phyloP scores from a whole-genome alignment of 257 asterid genomes.

The Ilex asprella region DNA sequence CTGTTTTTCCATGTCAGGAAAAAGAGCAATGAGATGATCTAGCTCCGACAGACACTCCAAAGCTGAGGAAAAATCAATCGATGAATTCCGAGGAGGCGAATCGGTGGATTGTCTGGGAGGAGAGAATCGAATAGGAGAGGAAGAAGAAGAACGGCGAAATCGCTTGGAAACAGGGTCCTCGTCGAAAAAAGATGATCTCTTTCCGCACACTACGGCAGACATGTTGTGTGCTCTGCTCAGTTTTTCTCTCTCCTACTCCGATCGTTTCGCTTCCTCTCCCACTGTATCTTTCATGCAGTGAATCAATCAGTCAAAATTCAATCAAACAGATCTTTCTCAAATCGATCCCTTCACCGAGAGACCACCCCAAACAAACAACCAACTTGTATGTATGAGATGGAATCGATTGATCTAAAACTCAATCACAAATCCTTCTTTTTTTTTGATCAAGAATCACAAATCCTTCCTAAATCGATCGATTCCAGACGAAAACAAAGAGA shows the following conservation, averaged over 20 bases:
- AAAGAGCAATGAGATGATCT: constrained; percentile 57
- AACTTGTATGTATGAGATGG: no score
- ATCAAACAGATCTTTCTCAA: no score
- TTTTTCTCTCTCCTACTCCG: constrained; percentile 19
- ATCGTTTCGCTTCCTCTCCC: constrained; percentile 29
- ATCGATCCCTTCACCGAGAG: no score
- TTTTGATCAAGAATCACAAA: no score
- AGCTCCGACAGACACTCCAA: constrained; percentile 24
- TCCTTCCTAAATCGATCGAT: no score
- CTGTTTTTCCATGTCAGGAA: constrained; percentile 96
- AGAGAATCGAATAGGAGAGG: constrained; percentile 44
- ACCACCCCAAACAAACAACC: no score
- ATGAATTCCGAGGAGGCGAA: constrained; percentile 14
- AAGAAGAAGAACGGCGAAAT: constrained; percentile 77
- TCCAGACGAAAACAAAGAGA: no score
- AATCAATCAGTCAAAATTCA: constrained; percentile 1
- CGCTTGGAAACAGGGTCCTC: constrained; percentile 80
- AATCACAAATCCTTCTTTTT: no score
- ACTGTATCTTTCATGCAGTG: constrained; percentile 45
- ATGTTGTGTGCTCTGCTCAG: constrained; percentile 44
- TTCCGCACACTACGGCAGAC: constrained; percentile 99
- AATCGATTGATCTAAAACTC: no score
- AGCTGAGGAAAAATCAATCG: constrained; percentile 20
- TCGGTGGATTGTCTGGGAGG: constrained; percentile 44
- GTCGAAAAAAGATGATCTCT: constrained; percentile 94